These are phyloP conservation scores for Dactylellina sp. DNA, from an alignment of 2,329 filamentous ascomycete species.

Conservation along the genomic window DNA sequence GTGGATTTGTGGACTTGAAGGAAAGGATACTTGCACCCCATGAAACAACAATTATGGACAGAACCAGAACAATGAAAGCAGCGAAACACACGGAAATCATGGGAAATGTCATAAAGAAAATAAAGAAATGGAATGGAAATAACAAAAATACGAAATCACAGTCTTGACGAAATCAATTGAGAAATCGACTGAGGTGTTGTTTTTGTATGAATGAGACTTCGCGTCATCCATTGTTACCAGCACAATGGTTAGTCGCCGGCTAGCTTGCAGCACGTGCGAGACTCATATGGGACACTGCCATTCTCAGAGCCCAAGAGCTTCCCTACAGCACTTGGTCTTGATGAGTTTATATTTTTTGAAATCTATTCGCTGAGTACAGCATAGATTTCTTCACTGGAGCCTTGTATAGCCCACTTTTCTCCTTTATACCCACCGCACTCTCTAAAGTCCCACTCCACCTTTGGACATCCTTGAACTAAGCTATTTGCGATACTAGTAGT, in stretches of 20 bases:
- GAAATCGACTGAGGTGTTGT: too few relatives aligned
- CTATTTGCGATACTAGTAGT: slow-evolving; percentile 57
- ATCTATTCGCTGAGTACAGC: slow-evolving; percentile 30
- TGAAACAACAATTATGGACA: neutral
- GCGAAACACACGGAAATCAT: neutral
- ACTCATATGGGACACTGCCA: too few relatives aligned
- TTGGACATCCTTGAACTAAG: slow-evolving; percentile 54
- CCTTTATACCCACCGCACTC: slow-evolving; percentile 60
- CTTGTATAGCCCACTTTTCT: slow-evolving; percentile 50
- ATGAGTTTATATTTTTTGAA: too few relatives aligned
- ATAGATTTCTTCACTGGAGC: slow-evolving; percentile 41
- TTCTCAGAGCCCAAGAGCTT: too few relatives aligned
- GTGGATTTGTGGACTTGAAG: neutral
- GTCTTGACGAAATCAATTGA: too few relatives aligned
- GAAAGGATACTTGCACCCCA: neutral
- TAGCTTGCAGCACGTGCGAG: too few relatives aligned
- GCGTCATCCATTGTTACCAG: too few relatives aligned
- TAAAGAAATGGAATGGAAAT: neutral
- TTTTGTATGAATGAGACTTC: too few relatives aligned
- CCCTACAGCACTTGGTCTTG: too few relatives aligned
- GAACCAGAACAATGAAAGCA: neutral
- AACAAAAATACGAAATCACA: too few relatives aligned
- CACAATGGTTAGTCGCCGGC: too few relatives aligned
- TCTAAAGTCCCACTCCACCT: slow-evolving; percentile 58
- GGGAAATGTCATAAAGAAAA: neutral